Conservation (phyloP, 2,329 filamentous ascomycete species). For the Claviceps sorghi region DNA sequence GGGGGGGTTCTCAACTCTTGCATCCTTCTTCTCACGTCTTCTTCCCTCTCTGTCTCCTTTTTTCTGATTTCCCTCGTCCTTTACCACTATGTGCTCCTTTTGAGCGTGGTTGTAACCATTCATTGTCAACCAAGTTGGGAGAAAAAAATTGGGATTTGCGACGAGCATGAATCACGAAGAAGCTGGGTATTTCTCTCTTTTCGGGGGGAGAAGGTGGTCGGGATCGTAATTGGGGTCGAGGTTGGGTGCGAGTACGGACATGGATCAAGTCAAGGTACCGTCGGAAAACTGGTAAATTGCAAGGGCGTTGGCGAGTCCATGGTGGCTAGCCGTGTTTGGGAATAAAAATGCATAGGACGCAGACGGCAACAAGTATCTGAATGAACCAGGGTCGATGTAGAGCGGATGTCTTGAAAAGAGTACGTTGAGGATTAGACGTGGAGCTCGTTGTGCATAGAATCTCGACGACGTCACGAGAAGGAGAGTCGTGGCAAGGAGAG, state of each 20-base stretch:
- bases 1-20: too few relatives aligned
- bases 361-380: not conserved
- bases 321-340: not conserved
- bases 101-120: not conserved
- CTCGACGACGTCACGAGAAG: not conserved
- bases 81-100: not conserved
- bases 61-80: not conserved
- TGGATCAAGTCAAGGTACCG: not conserved
- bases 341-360: not conserved
- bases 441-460: not conserved
- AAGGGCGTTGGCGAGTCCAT: conserved; percentile 1
- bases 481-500: not conserved
- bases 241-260: too few relatives aligned
- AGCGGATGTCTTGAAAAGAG: not conserved
- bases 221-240: not conserved
- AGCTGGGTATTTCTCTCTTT: not conserved
- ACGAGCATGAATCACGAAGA: conserved; percentile 3
- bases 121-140: not conserved
- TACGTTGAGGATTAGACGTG: not conserved
- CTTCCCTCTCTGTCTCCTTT: not conserved
- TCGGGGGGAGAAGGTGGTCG: too few relatives aligned
- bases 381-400: not conserved
- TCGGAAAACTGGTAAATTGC: not conserved
- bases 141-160: not conserved
- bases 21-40: too few relatives aligned